Conservation (phyloP, 768 basidiomycete species). For the Mycena metata region DNA sequence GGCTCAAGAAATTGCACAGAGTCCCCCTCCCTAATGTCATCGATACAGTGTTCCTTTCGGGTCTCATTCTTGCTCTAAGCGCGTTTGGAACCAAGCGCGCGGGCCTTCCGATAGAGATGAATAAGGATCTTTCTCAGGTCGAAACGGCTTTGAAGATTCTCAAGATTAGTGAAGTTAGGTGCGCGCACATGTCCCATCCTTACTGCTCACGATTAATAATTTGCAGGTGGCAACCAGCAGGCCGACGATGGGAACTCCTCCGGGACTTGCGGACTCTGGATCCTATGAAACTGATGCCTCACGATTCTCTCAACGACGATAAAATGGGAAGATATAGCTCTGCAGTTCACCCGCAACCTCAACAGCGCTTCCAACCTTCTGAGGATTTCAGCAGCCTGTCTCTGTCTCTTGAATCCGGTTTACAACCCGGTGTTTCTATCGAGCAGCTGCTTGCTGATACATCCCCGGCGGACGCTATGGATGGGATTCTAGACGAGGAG, state of each 20-base stretch:
- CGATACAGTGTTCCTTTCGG: slow-evolving; percentile 13
- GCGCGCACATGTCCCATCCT: slow-evolving; percentile 45
- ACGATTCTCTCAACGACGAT: neutral
- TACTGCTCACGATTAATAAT: neutral
- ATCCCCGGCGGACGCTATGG: neutral
- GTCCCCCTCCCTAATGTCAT: slow-evolving; percentile 9
- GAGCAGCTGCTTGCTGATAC: slow-evolving; percentile 17
- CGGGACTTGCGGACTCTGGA: slow-evolving; percentile 48
- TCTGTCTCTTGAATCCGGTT: neutral
- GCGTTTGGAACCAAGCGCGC: slow-evolving; percentile 8
- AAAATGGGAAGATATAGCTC: no score
- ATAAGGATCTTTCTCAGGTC: neutral
- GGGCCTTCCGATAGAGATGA: slow-evolving; percentile 2
- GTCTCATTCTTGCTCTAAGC: slow-evolving; percentile 15
- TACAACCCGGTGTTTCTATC: slow-evolving; percentile 1
- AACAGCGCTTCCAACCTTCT: neutral
- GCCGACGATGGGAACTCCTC: slow-evolving; percentile 33
- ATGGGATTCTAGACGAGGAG: slow-evolving; percentile 2
- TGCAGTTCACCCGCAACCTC: neutral
- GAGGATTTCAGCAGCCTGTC: neutral
- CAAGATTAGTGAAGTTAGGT: slow-evolving; percentile 19
- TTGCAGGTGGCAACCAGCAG: slow-evolving; percentile 6
- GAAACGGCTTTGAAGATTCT: slow-evolving; percentile 8
- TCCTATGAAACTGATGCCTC: neutral
- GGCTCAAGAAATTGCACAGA: slow-evolving; percentile 15